Evolutionary conservation across 306 rosid genomes (phyloP), one percentile per base, ranked within the genome.

Genomic region (Betula pendula): DNA sequence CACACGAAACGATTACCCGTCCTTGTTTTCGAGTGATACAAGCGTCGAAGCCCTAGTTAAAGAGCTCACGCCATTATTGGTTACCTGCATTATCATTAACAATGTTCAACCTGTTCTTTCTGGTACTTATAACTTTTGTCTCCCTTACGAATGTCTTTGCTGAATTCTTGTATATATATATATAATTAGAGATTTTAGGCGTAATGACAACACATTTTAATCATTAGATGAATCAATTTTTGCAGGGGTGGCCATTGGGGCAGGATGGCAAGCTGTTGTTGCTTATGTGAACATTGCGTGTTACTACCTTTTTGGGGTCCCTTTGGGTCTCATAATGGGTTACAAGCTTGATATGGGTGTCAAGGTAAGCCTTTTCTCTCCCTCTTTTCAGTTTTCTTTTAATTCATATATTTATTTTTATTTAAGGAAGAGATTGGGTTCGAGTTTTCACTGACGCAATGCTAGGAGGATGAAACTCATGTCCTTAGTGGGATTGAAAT

Each of bases 91-190:
- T 72, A 42, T 92, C 51, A 85, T 94, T 78, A 83, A 94, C 84
- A 94, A 87, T 52, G 55, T 94, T 43, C 98, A 94, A 6, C 98
- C 98, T 0, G 96, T 93, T 71, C 90, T 93, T 42, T 89, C 98
- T 2, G 97, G 94, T 89, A 83, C 67, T 8, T 38, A 52, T 0
- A 45, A 2, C 50, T 19, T 19, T 2, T 1, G 14, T 2, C 16
- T 11, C 7, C 11, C 25, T 33, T 63, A 0, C 2, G 14, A 33
- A 1, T 65, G 6, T 35, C n/a, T 56, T 0, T 22, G 5, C 16
- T 22, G 29, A 56, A 24, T 56, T 24, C n/a, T 11, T 70, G 5
- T 59, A n/a, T 10, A 38, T 22, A 73, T 38, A 11, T 20, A 56
- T 35, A 10, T 22, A 22, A 44, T 8, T n/a, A n/a, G n/a, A n/a